A percentile compares a stretch with the other conserved stretches of the same genome.
phyloP scores from a whole-genome alignment of 106 monocot species.

The Narthecium ossifragum region DNA sequence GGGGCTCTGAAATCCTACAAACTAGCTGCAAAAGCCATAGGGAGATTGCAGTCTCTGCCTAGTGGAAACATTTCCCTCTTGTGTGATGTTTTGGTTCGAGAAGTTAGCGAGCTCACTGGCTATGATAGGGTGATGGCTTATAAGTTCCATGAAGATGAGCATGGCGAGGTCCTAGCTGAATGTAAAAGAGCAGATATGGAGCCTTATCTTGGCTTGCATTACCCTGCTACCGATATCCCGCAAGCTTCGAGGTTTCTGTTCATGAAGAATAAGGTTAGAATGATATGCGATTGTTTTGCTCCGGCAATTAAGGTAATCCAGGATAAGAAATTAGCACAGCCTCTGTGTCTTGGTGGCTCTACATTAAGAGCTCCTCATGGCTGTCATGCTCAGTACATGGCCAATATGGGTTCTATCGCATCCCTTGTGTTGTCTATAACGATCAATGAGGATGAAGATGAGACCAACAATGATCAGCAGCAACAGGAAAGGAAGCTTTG shows the following conservation, averaged over 20 bases:
- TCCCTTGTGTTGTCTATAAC: slow-evolving; percentile 85
- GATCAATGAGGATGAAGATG: slow-evolving; percentile 62
- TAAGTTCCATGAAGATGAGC: slow-evolving; percentile 94
- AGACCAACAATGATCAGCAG: slow-evolving; percentile 29
- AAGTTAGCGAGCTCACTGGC: slow-evolving; percentile 70
- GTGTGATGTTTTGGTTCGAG: slow-evolving; percentile 74
- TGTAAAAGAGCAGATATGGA: slow-evolving; percentile 57
- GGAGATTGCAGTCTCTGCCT: slow-evolving; percentile 71
- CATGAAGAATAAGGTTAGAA: slow-evolving; percentile 89
- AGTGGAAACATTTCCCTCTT: slow-evolving; percentile 67
- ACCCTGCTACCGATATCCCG: slow-evolving; percentile 92
- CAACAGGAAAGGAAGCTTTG: slow-evolving; percentile 64
- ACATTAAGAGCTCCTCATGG: slow-evolving; percentile 87
- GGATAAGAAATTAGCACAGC: slow-evolving; percentile 52
- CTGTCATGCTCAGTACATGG: slow-evolving; percentile 92
- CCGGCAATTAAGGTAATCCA: slow-evolving; percentile 62
- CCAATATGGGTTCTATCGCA: slow-evolving; percentile 85
- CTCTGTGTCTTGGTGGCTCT: slow-evolving; percentile 58
- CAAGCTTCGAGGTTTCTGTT: slow-evolving; percentile 95
- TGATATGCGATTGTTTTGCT: slow-evolving; percentile 82
- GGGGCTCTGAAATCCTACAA: slow-evolving; percentile 85
- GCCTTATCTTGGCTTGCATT: slow-evolving; percentile 84
- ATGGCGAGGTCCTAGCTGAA: slow-evolving; percentile 87
- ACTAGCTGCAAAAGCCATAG: slow-evolving; percentile 77
- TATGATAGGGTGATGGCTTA: slow-evolving; percentile 93